These are phyloP conservation scores for Clarireedia paspali DNA, from an alignment of 2,329 filamentous ascomycete genomes.

Conservation along the genomic window DNA sequence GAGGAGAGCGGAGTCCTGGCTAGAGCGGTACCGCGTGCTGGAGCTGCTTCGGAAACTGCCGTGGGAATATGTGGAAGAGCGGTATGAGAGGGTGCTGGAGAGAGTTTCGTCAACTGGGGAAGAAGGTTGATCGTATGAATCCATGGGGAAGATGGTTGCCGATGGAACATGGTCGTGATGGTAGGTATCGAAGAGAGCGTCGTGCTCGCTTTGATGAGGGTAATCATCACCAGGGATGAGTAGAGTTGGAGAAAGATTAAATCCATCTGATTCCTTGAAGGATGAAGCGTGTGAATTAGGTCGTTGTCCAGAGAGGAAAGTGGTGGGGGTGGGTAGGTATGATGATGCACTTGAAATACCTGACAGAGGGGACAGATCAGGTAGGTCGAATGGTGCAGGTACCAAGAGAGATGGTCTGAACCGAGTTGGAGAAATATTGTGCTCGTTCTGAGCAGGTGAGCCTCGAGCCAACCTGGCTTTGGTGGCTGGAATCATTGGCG, in stretches of 20 bases:
- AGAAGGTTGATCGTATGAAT: constrained; percentile 17
- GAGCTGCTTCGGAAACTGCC: constrained; percentile 24
- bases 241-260: constrained; percentile 53
- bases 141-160: constrained; percentile 20
- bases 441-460: constrained; percentile 13
- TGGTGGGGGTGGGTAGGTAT: constrained; percentile 15
- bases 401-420: constrained; percentile 27
- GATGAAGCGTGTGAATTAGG: constrained; percentile 39
- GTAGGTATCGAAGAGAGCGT: constrained; percentile 25
- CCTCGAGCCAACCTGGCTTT: constrained; percentile 6
- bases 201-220: constrained; percentile 42
- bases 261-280: constrained; percentile 52
- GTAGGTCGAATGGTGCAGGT: constrained; percentile 22
- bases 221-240: constrained; percentile 51
- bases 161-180: constrained; percentile 17
- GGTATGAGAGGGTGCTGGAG: constrained; percentile 27
- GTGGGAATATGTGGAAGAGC: constrained; percentile 25
- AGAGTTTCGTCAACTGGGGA: constrained; percentile 26
- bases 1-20: constrained; percentile 25
- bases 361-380: constrained; percentile 28
- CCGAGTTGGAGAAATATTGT: constrained; percentile 18
- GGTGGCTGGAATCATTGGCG: constrained; percentile 23
- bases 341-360: constrained; percentile 20
- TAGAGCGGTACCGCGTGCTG: constrained; percentile 15
- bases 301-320: constrained; percentile 15